phyloP scores from a whole-genome alignment of 345 rosid genomes.

The Dipteronia dyeriana region DNA sequence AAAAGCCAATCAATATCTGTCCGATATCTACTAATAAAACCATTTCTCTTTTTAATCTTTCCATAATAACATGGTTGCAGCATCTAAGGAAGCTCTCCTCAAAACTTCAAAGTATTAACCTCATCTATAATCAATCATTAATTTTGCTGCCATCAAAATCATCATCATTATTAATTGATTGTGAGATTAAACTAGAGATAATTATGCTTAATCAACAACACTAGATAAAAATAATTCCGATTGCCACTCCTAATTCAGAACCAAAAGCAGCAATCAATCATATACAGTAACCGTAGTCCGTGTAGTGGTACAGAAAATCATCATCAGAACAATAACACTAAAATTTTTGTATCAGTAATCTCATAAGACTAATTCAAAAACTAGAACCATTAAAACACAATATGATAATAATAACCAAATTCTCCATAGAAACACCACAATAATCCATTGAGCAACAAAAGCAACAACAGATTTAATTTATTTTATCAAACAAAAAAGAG shows the following conservation, averaged over 20 bases:
- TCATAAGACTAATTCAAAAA: background rate
- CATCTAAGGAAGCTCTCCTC: background rate
- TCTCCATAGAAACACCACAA: too few species aligned
- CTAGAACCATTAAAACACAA: background rate
- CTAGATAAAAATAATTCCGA: background rate
- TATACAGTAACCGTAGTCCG: background rate
- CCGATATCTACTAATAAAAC: background rate
- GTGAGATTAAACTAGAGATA: slow-evolving; percentile 11
- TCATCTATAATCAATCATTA: background rate
- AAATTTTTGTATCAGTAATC: background rate
- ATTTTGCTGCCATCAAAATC: background rate
- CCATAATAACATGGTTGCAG: background rate
- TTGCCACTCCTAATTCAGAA: too few species aligned
- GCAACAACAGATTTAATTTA: too few species aligned
- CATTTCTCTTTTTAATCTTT: background rate
- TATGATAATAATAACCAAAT: background rate
- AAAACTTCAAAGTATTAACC: background rate
- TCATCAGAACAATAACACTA: background rate
- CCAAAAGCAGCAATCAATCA: background rate
- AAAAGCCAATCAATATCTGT: background rate
- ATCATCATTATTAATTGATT: slow-evolving; percentile 7
- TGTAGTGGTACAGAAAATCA: background rate
- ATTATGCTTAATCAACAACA: background rate
- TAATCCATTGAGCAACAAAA: background rate
- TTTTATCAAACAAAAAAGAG: too few species aligned